A percentile compares a stretch with the other conserved stretches of the same genome.
These are phyloP conservation scores for Candida pseudofarinosa DNA, from an alignment of 805 yeast species.

Conservation along the genomic window DNA sequence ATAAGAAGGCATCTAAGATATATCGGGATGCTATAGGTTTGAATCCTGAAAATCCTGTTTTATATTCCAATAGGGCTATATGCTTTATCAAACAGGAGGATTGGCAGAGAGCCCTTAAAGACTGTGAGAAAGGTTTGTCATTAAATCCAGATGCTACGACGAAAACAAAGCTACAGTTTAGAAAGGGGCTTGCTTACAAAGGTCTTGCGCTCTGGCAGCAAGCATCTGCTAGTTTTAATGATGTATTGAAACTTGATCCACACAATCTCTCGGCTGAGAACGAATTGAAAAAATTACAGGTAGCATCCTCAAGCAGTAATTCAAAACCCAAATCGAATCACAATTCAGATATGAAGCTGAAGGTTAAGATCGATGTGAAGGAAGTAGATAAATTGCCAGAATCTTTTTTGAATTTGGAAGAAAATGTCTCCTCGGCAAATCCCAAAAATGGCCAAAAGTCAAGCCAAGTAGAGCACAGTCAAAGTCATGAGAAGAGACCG, in stretches of 20 bases:
- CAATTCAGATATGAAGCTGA: not conserved
- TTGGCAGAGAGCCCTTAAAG: constrained; percentile 46
- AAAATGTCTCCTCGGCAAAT: too few species aligned
- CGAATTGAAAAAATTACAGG: constrained; percentile 23
- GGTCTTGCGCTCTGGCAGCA: constrained; percentile 19
- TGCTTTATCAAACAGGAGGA: constrained; percentile 51
- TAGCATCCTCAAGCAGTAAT: not conserved
- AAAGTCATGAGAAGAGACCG: not conserved
- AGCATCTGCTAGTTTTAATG: constrained; percentile 25
- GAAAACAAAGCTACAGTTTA: constrained; percentile 46
- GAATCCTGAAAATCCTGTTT: constrained; percentile 48
- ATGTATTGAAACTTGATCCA: constrained; percentile 41
- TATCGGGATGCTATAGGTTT: constrained; percentile 54
- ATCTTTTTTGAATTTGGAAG: constrained; percentile 19
- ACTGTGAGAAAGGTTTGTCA: constrained; percentile 47
- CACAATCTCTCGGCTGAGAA: constrained; percentile 32
- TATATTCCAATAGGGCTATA: constrained; percentile 68
- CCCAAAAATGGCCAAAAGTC: not conserved
- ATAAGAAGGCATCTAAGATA: constrained; percentile 44
- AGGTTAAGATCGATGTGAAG: constrained; percentile 27
- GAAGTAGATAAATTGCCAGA: constrained; percentile 44
- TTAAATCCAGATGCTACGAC: constrained; percentile 27
- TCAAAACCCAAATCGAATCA: not conserved
- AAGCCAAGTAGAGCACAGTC: not conserved
- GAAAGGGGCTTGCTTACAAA: constrained; percentile 43